Conservation (phyloP, 768 basidiomycete genomes). For the Xerocomellus dryophilus region DNA sequence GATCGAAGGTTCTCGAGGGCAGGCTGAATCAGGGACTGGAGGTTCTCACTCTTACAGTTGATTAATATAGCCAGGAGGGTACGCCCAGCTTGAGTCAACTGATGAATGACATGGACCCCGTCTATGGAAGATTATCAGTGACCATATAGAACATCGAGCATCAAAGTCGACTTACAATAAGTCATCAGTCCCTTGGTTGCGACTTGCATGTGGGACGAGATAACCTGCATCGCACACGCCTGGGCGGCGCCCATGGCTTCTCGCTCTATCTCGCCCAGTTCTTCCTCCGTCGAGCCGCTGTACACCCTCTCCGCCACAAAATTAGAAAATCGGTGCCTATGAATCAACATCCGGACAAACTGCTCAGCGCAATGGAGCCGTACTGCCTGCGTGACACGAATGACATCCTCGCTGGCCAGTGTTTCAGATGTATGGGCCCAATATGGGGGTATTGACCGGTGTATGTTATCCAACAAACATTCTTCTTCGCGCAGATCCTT, state of each 20-base stretch:
- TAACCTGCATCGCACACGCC: conserved; percentile 74
- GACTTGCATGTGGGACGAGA: conserved; percentile 78
- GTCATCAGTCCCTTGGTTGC: conserved; percentile 91
- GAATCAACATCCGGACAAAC: conserved; percentile 82
- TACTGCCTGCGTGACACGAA: conserved; percentile 86
- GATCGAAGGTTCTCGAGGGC: conserved; percentile 83
- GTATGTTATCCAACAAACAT: conserved; percentile 75
- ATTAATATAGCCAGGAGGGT: conserved; percentile 85
- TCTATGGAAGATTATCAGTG: conserved; percentile 44
- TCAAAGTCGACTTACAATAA: conserved; percentile 63
- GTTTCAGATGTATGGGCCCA: conserved; percentile 84
- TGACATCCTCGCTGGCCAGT: conserved; percentile 78
- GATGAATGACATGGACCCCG: conserved; percentile 94
- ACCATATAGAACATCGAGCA: conserved; percentile 3
- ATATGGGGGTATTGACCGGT: conserved; percentile 62
- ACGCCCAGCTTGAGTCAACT: conserved; percentile 89
- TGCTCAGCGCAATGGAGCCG: conserved; percentile 86
- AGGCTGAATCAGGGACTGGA: conserved; percentile 75
- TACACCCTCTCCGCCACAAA: conserved; percentile 66
- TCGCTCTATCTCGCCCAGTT: conserved; percentile 65
- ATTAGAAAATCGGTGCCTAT: conserved; percentile 82
- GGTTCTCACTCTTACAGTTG: conserved; percentile 77
- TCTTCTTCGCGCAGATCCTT: conserved; percentile 80
- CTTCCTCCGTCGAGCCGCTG: conserved; percentile 42
- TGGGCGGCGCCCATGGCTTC: conserved; percentile 79